Evolutionary conservation across 2,329 filamentous ascomycete species (phyloP).

Genomic region (Hirsutella thompsonii): DNA sequence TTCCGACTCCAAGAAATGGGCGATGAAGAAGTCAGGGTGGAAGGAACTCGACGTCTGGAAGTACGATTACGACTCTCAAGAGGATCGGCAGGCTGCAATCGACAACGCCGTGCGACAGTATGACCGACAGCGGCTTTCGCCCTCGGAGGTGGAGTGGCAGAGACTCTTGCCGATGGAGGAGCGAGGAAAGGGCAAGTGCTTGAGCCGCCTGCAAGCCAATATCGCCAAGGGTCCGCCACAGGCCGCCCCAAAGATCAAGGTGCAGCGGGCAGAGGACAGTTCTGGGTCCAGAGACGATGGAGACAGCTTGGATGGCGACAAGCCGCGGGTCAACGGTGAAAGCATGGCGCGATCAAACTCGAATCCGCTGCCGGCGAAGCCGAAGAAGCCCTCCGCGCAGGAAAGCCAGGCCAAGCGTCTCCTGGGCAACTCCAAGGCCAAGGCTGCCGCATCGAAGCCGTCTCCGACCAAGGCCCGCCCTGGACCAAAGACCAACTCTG

Average conservation of each 20-base stretch:
- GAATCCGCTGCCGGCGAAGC: constrained; percentile 34
- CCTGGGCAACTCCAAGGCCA: constrained; percentile 23
- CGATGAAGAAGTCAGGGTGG: constrained; percentile 43
- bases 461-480: constrained; percentile 30
- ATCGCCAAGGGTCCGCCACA: constrained; percentile 39
- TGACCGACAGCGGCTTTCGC: constrained; percentile 43
- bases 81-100: constrained; percentile 45
- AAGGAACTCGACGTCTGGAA: constrained; percentile 53
- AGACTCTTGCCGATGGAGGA: constrained; percentile 44
- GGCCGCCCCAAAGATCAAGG: constrained; percentile 34
- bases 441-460: constrained; percentile 15
- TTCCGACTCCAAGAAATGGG: constrained; percentile 35
- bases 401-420: constrained; percentile 45
- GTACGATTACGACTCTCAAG: constrained; percentile 40
- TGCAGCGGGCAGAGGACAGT: constrained; percentile 36
- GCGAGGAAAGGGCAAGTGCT: constrained; percentile 42
- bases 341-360: constrained; percentile 37
- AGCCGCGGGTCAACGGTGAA: constrained; percentile 22
- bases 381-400: constrained; percentile 42
- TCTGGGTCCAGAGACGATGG: constrained; percentile 25
- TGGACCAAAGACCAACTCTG: constrained; percentile 22
- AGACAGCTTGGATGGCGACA: constrained; percentile 16
- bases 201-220: constrained; percentile 48
- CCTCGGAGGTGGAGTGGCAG: constrained; percentile 47
- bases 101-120: constrained; percentile 47